Percentiles rank a stretch among this genome's conserved stretches.
Conservation (phyloP, 2,329 filamentous ascomycete genomes). For the Macrophomina phaseolina region DNA sequence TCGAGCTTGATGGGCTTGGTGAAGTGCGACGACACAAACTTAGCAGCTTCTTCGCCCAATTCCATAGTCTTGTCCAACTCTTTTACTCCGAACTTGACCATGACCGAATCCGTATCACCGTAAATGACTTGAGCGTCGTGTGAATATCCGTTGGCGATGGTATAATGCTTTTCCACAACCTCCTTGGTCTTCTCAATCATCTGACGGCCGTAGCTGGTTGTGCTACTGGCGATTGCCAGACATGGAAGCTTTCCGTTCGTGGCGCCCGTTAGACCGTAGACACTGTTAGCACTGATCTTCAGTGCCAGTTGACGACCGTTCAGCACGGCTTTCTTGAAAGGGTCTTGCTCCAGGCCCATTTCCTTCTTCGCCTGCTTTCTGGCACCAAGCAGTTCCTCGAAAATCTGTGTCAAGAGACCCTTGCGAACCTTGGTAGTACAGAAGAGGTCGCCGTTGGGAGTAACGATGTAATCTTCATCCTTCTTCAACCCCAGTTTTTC, state of each 20-base stretch:
- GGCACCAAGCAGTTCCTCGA: conserved; percentile 89
- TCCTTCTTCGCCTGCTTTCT: conserved; percentile 95
- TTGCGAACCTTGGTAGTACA: conserved; percentile 88
- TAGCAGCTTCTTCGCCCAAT: conserved; percentile 89
- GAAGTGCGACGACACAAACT: conserved; percentile 89
- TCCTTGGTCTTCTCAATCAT: conserved; percentile 99
- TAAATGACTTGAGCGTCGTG: conserved; percentile 98
- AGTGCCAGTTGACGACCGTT: conserved; percentile 96
- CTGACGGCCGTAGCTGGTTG: conserved; percentile 93
- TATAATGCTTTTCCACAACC: conserved; percentile 91
- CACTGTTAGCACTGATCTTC: conserved; percentile 96
- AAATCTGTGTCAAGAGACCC: conserved; percentile 89
- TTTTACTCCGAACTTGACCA: conserved; percentile 96
- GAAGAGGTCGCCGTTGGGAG: conserved; percentile 92
- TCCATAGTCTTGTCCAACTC: conserved; percentile 91
- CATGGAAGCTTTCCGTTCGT: conserved; percentile 96
- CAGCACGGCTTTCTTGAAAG: conserved; percentile 96
- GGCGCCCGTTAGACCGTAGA: conserved; percentile 95
- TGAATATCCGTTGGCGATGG: conserved; percentile 89
- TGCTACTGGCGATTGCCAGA: conserved; percentile 93
- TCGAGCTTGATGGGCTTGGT: conserved; percentile 97
- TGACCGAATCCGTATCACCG: conserved; percentile 98
- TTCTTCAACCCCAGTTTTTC: conserved; percentile 79
- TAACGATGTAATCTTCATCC: conserved; percentile 95
- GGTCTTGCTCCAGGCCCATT: conserved; percentile 84